These are phyloP conservation scores for Monosporozyma yasuniensis DNA, from an alignment of 805 yeast species.

Conservation along the genomic window DNA sequence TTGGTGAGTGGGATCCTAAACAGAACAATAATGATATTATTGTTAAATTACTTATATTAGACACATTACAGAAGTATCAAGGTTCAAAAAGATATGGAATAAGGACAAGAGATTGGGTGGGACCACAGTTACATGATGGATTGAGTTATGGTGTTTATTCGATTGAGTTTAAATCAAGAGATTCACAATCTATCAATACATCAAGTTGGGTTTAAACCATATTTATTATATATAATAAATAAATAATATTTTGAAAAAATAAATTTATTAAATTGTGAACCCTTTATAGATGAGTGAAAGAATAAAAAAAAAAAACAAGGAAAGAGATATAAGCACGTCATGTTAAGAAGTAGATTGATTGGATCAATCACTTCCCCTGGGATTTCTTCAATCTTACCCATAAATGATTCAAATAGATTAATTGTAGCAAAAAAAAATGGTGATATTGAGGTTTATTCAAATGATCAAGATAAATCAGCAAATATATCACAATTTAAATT, in stretches of 20 bases:
- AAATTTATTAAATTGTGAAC: not conserved
- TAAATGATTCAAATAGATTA: constrained; percentile 20
- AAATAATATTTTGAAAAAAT: too few species aligned
- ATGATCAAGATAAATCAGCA: constrained; percentile 10
- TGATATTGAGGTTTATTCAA: constrained; percentile 24
- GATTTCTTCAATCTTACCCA: constrained; percentile 18
- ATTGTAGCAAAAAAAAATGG: constrained; percentile 23
- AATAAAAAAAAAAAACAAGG: not conserved
- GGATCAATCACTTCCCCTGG: constrained; percentile 16
- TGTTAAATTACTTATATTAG: constrained; percentile 44
- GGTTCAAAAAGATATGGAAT: constrained; percentile 64
- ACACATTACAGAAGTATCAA: constrained; percentile 52
- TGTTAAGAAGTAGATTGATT: constrained; percentile 10
- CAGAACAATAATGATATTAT: constrained; percentile 27
- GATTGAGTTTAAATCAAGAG: constrained; percentile 24
- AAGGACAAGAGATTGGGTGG: constrained; percentile 65
- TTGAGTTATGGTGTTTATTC: constrained; percentile 54
- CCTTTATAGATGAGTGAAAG: not conserved
- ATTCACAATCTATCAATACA: constrained; percentile 2
- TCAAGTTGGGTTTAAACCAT: not conserved
- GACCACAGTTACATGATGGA: constrained; percentile 59
- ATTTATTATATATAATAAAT: too few species aligned
- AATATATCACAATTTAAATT: constrained; percentile 9
- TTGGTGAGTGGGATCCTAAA: constrained; percentile 19
- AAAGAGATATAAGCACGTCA: not conserved